Conservation (phyloP, 2,329 filamentous ascomycete genomes). For the Fusarium vanettenii region DNA sequence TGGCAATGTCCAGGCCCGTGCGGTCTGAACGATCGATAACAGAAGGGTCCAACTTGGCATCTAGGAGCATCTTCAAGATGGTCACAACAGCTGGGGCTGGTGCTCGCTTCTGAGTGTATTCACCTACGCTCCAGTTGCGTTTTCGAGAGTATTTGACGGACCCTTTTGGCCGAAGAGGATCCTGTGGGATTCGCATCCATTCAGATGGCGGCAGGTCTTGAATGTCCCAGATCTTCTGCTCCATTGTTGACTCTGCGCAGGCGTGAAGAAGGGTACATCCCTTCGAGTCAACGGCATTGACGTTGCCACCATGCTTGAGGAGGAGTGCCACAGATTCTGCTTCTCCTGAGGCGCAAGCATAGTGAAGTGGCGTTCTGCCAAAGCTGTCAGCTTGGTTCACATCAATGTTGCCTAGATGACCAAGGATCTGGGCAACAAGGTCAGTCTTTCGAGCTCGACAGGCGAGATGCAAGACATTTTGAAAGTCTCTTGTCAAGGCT, state of each 20-base stretch:
- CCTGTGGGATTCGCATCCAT: slow-evolving; percentile 3
- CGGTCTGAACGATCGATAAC: not conserved
- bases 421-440: slow-evolving; percentile 24
- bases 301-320: slow-evolving; percentile 16
- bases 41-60: not conserved
- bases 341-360: slow-evolving; percentile 35
- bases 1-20: slow-evolving; percentile 32
- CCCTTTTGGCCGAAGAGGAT: slow-evolving; percentile 3
- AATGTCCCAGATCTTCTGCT: slow-evolving; percentile 26
- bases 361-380: slow-evolving; percentile 34
- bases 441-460: slow-evolving; percentile 26
- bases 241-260: slow-evolving; percentile 17
- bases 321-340: slow-evolving; percentile 28
- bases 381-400: slow-evolving; percentile 25
- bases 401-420: not conserved
- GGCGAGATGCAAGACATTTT: slow-evolving; percentile 33
- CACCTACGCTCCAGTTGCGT: no score
- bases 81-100: not conserved
- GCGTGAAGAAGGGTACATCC: slow-evolving; percentile 26
- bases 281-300: not conserved
- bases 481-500: slow-evolving; percentile 20
- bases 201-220: not conserved
- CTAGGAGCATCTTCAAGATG: slow-evolving; percentile 25
- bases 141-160: not conserved
- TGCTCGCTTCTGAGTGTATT: no score